Conservation (phyloP, 805 yeast genomes). For the Lipomyces yamadae region DNA sequence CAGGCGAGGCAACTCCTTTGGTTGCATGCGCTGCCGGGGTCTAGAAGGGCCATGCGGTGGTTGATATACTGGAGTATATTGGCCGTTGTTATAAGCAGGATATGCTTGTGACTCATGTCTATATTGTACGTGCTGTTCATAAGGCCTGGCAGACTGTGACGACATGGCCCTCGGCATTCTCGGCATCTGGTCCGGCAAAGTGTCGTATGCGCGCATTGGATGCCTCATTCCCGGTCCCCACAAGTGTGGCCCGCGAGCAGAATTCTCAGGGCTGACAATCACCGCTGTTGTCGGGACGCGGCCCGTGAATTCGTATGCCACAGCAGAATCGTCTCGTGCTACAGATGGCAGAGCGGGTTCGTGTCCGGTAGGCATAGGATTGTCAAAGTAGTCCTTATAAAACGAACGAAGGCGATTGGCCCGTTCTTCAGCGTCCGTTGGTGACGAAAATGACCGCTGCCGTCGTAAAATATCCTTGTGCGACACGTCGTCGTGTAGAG, state of each 20-base stretch:
- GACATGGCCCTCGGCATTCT: slow-evolving; percentile 8
- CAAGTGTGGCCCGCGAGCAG: background rate
- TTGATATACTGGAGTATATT: background rate
- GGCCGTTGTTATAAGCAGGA: background rate
- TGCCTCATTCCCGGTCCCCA: background rate
- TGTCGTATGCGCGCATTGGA: background rate
- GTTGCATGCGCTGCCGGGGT: slow-evolving; percentile 7
- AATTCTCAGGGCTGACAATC: background rate
- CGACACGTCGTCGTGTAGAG: background rate
- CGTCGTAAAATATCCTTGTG: background rate
- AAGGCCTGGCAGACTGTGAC: slow-evolving; percentile 7
- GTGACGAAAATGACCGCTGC: slow-evolving; percentile 20
- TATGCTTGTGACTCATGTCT: slow-evolving; percentile 3
- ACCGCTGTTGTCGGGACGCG: background rate
- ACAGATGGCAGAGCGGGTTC: background rate
- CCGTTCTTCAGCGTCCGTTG: slow-evolving; percentile 31
- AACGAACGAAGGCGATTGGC: slow-evolving; percentile 31
- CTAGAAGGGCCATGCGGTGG: background rate
- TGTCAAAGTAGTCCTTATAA: slow-evolving; percentile 33
- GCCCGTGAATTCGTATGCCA: slow-evolving; percentile 14
- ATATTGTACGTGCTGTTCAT: background rate
- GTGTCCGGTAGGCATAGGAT: slow-evolving; percentile 11
- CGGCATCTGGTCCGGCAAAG: slow-evolving; percentile 7
- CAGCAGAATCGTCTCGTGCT: slow-evolving; percentile 16
- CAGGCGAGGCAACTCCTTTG: slow-evolving; percentile 25